A percentile compares a stretch with the other conserved stretches of the same genome.
Evolutionary conservation across 202 grass and related monocot genomes (phyloP).

Genomic region (Sporobolus alterniflorus): DNA sequence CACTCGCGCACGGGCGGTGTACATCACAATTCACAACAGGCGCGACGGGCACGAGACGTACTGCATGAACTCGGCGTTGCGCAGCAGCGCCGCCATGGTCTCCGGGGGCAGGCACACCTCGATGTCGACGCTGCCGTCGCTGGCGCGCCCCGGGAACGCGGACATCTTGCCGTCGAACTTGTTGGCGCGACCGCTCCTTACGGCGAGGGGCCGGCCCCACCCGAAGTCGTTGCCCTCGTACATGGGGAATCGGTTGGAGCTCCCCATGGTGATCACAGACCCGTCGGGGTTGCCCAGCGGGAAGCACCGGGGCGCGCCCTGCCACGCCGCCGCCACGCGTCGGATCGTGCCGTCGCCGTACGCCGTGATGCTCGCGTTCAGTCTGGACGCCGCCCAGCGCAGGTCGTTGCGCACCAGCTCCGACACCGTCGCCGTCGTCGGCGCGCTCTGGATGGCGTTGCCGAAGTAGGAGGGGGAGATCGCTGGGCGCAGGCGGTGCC

Average conservation of each 20-base stretch:
- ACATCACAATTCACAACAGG: conserved; percentile 37
- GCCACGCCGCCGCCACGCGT: conserved; percentile 60
- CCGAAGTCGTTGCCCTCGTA: conserved; percentile 97
- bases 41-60: conserved; percentile 69
- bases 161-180: conserved; percentile 99
- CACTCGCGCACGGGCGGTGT: not conserved
- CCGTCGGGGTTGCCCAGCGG: conserved; percentile 96
- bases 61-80: conserved; percentile 84
- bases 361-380: conserved; percentile 62
- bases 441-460: conserved; percentile 98
- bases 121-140: conserved; percentile 77
- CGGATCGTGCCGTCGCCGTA: conserved; percentile 63
- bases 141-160: conserved; percentile 75
- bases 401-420: conserved; percentile 73
- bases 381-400: conserved; percentile 59
- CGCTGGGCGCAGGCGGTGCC: conserved; percentile 64
- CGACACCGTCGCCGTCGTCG: conserved; percentile 64
- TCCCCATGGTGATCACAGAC: conserved; percentile 93
- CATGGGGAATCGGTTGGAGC: conserved; percentile 94
- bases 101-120: conserved; percentile 93
- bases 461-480: conserved; percentile 80
- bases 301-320: conserved; percentile 83
- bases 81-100: conserved; percentile 90
- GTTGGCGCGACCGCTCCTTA: conserved; percentile 89
- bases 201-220: conserved; percentile 74